Base-by-base conservation (phyloP, 2,329 filamentous ascomycete species). In the Botrytis hyacinthi region DNA sequence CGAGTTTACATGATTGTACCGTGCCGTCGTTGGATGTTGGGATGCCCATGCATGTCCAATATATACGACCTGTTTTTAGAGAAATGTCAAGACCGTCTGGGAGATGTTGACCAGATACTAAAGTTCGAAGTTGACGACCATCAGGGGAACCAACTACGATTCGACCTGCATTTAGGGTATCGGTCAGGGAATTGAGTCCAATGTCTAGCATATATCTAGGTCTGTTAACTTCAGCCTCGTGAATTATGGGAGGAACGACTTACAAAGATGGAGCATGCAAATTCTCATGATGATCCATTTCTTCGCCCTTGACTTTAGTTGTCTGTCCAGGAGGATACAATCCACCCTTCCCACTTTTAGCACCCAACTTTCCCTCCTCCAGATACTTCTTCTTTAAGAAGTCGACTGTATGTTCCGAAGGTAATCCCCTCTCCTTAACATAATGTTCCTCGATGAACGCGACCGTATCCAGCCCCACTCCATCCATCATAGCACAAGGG, bases 11-110 rank as follows among this genome's bases (percentile, higher is more conserved):
- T 68, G 81, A 80, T 57, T 76, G 76, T 29, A 79, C 72, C 2
- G 66, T 72, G 1, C 77, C 76, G 44, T 74, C 66, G 61, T 77
- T 75, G 26, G 60, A 37, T 5, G 40, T 37, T 0, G 82, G 82
- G 3, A 78, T 66, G 0, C 86, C 86, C 86, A 87, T 87, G 76
- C 81, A 83, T 5, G 85, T 86, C 85, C 85, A 87, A 77, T 85
- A 87, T 32, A 87, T 81, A 48, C 82, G 81, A 4, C 80, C 79
- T 0, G 75, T 77, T 0, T 75, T 66, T 1, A 75, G 68, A 29
- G 81, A 82, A 5, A 85, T 78, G 26, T 82, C 82, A 22, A 87
- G 82, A 0, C 86, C 85, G 70, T 87, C 85, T 2, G 85, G 86
- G 8, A 84, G 78, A 59, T 72, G 70, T 67, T 76, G 72, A 4